A percentile compares a stretch with the other conserved stretches of the same genome.
phyloP scores from a whole-genome alignment of 129 eudicot genomes.

The Artemisia tridentata region DNA sequence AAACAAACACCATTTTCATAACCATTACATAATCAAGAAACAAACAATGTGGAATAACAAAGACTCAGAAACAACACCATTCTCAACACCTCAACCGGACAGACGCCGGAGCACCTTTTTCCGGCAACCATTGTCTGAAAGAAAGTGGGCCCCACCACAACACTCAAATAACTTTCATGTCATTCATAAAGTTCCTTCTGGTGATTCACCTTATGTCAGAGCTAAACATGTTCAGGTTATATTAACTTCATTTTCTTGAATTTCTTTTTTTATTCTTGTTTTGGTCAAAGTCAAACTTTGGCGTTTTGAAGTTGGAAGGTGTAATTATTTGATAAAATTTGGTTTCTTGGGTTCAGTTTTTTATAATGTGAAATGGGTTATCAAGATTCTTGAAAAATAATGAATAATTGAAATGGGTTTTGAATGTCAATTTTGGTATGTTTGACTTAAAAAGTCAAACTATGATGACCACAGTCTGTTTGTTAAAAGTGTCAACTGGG shows the following conservation, averaged over 20 bases:
- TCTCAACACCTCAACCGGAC: constrained; percentile 44
- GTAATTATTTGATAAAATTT: neutral
- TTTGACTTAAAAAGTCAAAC: neutral
- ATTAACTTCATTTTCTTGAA: neutral
- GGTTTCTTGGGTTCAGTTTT: neutral
- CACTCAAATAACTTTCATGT: constrained; percentile 37
- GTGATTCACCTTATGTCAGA: constrained; percentile 72
- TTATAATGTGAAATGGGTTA: neutral
- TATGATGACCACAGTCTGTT: neutral
- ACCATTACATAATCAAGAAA: constrained; percentile 13
- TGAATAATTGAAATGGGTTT: neutral
- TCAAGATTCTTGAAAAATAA: constrained; percentile 10
- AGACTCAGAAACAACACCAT: constrained; percentile 25
- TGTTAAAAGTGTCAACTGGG: neutral
- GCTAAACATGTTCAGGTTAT: constrained; percentile 87
- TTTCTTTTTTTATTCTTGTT: neutral
- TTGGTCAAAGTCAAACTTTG: neutral
- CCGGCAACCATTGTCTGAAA: constrained; percentile 43
- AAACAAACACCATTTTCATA: constrained; percentile 7
- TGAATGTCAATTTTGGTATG: neutral
- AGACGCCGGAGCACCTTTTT: constrained; percentile 20
- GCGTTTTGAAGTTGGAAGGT: neutral
- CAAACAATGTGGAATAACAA: constrained; percentile 32
- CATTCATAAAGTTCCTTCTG: constrained; percentile 63
- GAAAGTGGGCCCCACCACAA: constrained; percentile 35